phyloP scores from a whole-genome alignment of 2,329 filamentous ascomycete genomes.

The Pseudogymnoascus sp. region DNA sequence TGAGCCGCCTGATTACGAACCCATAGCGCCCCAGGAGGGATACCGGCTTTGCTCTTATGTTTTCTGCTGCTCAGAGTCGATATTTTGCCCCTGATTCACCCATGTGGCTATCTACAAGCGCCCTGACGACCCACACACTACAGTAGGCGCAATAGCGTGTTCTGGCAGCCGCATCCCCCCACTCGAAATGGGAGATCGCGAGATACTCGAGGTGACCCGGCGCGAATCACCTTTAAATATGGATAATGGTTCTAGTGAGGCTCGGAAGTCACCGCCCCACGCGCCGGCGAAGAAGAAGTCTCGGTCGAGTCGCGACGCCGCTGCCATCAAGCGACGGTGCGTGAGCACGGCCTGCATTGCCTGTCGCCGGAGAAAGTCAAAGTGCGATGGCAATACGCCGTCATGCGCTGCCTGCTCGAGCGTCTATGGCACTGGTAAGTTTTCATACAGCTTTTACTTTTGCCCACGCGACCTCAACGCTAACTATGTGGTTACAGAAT shows the following conservation, averaged over 20 bases:
- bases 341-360: constrained; percentile 81
- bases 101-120: not conserved
- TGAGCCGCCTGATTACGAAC: not conserved
- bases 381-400: constrained; percentile 86
- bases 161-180: constrained; percentile 2
- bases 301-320: constrained; percentile 26
- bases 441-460: constrained; percentile 8
- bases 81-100: not conserved
- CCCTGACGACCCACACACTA: not conserved
- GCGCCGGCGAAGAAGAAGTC: constrained; percentile 20
- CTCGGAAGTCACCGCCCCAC: not conserved
- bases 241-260: not conserved
- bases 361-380: constrained; percentile 70
- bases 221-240: constrained; percentile 3
- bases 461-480: not conserved
- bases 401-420: constrained; percentile 94
- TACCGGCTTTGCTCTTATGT: not conserved
- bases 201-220: constrained; percentile 1
- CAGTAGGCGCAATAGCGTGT: constrained; percentile 3
- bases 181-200: constrained; percentile 1
- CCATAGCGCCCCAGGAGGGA: not conserved
- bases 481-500: constrained; percentile 40
- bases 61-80: not conserved
- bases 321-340: constrained; percentile 56
- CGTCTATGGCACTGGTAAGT: constrained; percentile 64